Conservation (phyloP, 345 rosid species). For the Camelina neglecta region DNA sequence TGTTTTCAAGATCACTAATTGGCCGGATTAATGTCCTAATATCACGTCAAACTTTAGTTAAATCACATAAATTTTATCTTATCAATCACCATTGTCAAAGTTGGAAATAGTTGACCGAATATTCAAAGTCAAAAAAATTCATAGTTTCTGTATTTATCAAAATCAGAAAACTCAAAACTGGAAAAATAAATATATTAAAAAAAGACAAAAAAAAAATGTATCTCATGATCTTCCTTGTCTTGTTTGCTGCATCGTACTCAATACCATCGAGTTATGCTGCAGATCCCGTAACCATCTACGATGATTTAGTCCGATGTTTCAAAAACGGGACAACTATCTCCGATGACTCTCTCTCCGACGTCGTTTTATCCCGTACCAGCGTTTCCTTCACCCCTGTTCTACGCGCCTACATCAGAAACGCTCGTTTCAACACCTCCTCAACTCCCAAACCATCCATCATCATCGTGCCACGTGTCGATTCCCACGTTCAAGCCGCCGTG, state of each 20-base stretch:
- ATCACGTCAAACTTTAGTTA: background rate
- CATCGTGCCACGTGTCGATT: constrained; percentile 48
- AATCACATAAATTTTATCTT: background rate
- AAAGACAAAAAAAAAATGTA: constrained; percentile 17
- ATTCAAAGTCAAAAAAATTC: constrained; percentile 7
- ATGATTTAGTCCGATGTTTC: constrained; percentile 32
- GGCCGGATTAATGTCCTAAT: background rate
- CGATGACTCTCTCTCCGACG: constrained; percentile 17
- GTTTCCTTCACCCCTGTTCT: constrained; percentile 40
- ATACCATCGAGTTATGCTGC: constrained; percentile 13
- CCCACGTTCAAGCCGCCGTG: constrained; percentile 59
- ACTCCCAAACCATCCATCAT: constrained; percentile 55
- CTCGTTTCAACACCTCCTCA: constrained; percentile 50
- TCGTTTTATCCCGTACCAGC: constrained; percentile 32
- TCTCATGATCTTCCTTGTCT: constrained; percentile 14
- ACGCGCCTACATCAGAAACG: constrained; percentile 50
- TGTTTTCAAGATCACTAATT: no score
- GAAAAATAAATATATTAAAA: background rate
- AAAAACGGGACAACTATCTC: constrained; percentile 3
- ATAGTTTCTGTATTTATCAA: background rate
- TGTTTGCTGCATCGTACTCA: constrained; percentile 21
- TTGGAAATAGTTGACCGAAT: constrained; percentile 16
- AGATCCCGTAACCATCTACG: constrained; percentile 11
- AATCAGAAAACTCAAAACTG: constrained; percentile 18
- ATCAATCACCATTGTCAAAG: constrained; percentile 1